Percentiles rank a stretch among this genome's conserved stretches.
phyloP scores from a whole-genome alignment of 202 grass and related monocot genomes.

The Musa balbisiana region DNA sequence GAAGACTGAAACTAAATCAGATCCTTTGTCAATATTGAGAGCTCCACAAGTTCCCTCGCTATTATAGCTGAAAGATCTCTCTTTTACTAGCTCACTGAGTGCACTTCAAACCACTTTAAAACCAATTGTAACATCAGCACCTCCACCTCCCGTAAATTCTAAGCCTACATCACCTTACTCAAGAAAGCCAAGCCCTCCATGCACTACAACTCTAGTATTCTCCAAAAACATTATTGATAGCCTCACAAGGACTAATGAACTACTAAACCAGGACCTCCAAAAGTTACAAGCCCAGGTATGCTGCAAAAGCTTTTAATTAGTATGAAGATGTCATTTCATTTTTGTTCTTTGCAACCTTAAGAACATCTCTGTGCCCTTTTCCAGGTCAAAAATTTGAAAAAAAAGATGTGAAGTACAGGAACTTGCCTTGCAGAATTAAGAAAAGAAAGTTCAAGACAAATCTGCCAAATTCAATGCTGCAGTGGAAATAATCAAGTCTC shows the following conservation, averaged over 20 bases:
- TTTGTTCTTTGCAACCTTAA: conserved; percentile 10
- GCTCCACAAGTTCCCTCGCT: conserved; percentile 57
- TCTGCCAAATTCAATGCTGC: conserved; percentile 40
- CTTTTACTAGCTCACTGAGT: conserved; percentile 32
- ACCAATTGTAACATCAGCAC: conserved; percentile 46
- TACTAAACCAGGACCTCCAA: conserved; percentile 54
- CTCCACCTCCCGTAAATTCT: conserved; percentile 18
- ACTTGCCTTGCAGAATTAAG: conserved; percentile 40
- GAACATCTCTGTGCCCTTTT: neutral
- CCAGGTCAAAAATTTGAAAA: conserved; percentile 50
- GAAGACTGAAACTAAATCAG: conserved; percentile 62
- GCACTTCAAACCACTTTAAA: conserved; percentile 42
- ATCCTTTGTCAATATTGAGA: conserved; percentile 40
- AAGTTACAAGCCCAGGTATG: conserved; percentile 62
- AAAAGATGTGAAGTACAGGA: conserved; percentile 68
- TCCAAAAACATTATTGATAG: conserved; percentile 46
- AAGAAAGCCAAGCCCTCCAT: conserved; percentile 41
- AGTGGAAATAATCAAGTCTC: conserved; percentile 58
- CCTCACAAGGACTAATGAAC: conserved; percentile 50
- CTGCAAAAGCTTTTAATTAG: too few relatives aligned
- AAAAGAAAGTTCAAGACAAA: conserved; percentile 48
- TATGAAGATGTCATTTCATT: neutral
- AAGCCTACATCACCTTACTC: conserved; percentile 33
- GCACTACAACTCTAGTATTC: conserved; percentile 29
- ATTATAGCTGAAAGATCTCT: conserved; percentile 27